Percentiles rank a stretch among this genome's conserved stretches.
These are phyloP conservation scores for Posidonia australis DNA, from an alignment of 106 monocot species.

Conservation along the genomic window DNA sequence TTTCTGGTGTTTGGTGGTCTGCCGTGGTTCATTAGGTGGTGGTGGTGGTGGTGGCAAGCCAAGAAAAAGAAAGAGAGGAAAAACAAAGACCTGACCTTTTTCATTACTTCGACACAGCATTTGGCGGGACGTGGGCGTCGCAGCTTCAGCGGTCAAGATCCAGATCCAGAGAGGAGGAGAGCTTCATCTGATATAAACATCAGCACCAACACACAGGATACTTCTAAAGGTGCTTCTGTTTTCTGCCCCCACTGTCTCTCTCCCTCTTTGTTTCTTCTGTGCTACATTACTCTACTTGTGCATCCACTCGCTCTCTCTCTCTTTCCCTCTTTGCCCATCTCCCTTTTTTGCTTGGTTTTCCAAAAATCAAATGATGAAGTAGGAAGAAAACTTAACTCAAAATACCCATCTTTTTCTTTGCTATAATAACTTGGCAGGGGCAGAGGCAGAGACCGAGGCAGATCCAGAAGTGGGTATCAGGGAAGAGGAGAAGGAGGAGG, in stretches of 20 bases:
- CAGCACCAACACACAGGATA: neutral
- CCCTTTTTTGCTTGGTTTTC: neutral
- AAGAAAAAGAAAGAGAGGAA: neutral
- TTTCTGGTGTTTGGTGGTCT: neutral
- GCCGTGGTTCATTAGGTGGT: neutral
- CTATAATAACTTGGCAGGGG: neutral
- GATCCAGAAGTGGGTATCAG: conserved; percentile 5
- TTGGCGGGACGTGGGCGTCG: conserved; percentile 33
- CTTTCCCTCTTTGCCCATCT: neutral
- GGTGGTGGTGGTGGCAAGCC: neutral
- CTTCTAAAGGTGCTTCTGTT: conserved; percentile 10
- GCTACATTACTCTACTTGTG: neutral
- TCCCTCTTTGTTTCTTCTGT: conserved; percentile 1
- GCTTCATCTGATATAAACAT: conserved; percentile 12
- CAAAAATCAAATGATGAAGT: conserved; percentile 7
- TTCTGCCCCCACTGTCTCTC: neutral
- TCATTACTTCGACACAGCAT: conserved; percentile 14
- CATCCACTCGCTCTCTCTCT: neutral
- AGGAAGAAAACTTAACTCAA: neutral
- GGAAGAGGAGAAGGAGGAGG: conserved; percentile 13
- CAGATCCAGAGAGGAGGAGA: conserved; percentile 26
- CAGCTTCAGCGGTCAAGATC: conserved; percentile 8
- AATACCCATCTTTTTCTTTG: neutral
- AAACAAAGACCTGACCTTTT: conserved; percentile 1
- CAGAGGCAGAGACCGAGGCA: neutral